A percentile compares a stretch with the other conserved stretches of the same genome.
phyloP scores from a whole-genome alignment of 1,139 yeast species.

The Ashbya aceris region DNA sequence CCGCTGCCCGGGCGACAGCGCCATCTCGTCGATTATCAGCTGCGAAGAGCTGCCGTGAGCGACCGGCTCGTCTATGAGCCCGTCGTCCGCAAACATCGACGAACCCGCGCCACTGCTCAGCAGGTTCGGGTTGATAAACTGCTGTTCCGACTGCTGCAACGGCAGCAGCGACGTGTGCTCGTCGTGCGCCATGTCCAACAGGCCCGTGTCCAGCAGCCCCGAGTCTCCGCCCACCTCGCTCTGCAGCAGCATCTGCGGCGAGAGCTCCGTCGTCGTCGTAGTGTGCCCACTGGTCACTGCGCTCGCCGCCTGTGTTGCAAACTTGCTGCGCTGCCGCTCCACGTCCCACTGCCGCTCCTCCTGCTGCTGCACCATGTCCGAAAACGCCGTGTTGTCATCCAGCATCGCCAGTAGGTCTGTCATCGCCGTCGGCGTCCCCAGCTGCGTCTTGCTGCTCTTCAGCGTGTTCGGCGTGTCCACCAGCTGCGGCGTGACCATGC shows the following conservation, averaged over 20 bases:
- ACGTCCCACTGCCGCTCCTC: slow-evolving; percentile 2
- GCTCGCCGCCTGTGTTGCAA: slow-evolving; percentile 1
- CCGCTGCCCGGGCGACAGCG: slow-evolving; percentile 5
- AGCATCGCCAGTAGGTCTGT: slow-evolving; percentile 21
- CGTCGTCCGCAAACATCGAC: slow-evolving; percentile 7
- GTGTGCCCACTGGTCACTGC: slow-evolving; percentile 2
- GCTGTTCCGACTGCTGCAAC: slow-evolving; percentile 6
- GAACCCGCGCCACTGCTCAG: slow-evolving; percentile 7
- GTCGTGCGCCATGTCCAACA: background rate
- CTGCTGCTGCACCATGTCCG: slow-evolving; percentile 6
- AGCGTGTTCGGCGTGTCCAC: slow-evolving; percentile 4
- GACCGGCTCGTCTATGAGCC: background rate
- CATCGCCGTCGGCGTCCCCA: slow-evolving; percentile 22
- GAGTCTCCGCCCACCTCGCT: slow-evolving; percentile 1
- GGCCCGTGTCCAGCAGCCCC: background rate
- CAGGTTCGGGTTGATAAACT: slow-evolving; percentile 11
- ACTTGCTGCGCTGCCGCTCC: background rate
- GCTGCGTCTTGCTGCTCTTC: slow-evolving; percentile 5
- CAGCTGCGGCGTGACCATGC: slow-evolving; percentile 5
- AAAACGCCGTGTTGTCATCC: slow-evolving; percentile 16
- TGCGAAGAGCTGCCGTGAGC: background rate
- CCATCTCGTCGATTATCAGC: slow-evolving; percentile 5
- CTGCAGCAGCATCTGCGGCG: slow-evolving; percentile 4
- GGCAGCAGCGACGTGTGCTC: slow-evolving; percentile 1
- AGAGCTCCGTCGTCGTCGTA: slow-evolving; percentile 1